Base-by-base conservation (phyloP, 768 basidiomycete species). In the Russula earlei region DNA sequence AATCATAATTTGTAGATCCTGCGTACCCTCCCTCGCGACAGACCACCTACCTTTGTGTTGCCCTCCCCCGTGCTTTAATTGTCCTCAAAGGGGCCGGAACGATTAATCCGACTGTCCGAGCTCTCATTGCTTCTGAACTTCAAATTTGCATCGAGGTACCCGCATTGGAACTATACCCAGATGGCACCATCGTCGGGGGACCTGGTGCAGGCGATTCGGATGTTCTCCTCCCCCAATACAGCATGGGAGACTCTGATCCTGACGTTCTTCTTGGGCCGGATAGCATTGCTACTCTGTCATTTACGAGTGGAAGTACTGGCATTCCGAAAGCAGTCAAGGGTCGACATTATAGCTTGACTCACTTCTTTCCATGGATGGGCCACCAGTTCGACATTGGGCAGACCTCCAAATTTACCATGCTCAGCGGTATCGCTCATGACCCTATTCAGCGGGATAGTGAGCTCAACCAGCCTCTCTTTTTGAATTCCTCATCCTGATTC, bases 331-430 rank as follows among this genome's bases (percentile, higher is more conserved):
- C 95, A n/a, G 95, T 99, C 19, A 81, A 80, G 58, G 96, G 96
- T 0, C 75, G 96, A 43, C 96, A 99, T 68, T 98, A 88, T 71
- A 91, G 88, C 62, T 72, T 99, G 62, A 99, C 96, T 0, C 96
- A 98, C 68, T 99, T 98, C 78, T 98, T 98, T 81, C 94, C 94
- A 2, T 99, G 96, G 96, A 98, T 99, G 96, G 86, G 87, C 20
- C 73, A 91, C 67, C 72, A 83, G 29, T 99, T 98, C 67, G 83
- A 79, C 1, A 71, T 99, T 46, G 73, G 75, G 36, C 75, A 83
- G 55, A 70, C 75, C 29, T 91, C 88, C 59, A 90, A 83, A 69
- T 99, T 96, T 66, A 98, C 96, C 0, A 98, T 99, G 96, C 79
- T 99, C 29, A 94, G 91, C 63, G 96, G 96, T 19, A 99, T 99